Conservation (phyloP, 2,329 filamentous ascomycete species). For the Aspergillus cejpii region DNA sequence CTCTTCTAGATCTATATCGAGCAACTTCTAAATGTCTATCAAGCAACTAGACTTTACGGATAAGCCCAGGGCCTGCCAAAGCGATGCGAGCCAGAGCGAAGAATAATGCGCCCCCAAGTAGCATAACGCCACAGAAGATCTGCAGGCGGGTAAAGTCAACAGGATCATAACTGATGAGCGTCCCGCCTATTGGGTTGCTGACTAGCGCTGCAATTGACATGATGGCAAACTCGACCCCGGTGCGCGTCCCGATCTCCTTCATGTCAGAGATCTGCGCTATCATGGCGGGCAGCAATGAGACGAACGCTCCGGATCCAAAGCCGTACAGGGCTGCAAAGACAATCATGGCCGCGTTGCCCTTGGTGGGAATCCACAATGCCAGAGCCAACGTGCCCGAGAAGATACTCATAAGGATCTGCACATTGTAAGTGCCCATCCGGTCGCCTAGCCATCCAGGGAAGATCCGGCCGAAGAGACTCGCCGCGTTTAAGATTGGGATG, state of each 20-base stretch:
- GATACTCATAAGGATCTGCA: background rate
- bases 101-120: too few species aligned
- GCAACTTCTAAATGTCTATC: too few species aligned
- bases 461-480: constrained; percentile 33
- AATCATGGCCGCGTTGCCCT: constrained; percentile 2
- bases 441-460: constrained; percentile 29
- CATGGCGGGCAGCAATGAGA: background rate
- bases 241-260: background rate
- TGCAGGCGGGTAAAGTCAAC: too few species aligned
- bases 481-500: constrained; percentile 49
- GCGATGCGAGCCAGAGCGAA: too few species aligned
- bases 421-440: constrained; percentile 23
- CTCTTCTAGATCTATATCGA: too few species aligned
- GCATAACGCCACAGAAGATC: too few species aligned
- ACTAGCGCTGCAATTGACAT: background rate
- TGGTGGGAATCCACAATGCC: background rate
- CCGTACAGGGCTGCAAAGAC: background rate
- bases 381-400: constrained; percentile 15
- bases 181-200: background rate
- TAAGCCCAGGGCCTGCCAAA: too few species aligned
- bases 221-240: background rate
- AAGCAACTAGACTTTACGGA: too few species aligned
- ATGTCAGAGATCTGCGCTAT: background rate
- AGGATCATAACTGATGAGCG: too few species aligned
- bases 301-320: background rate